These are phyloP conservation scores for Xylaria bambusicola DNA, from an alignment of 495 filamentous ascomycete genomes.

Conservation along the genomic window DNA sequence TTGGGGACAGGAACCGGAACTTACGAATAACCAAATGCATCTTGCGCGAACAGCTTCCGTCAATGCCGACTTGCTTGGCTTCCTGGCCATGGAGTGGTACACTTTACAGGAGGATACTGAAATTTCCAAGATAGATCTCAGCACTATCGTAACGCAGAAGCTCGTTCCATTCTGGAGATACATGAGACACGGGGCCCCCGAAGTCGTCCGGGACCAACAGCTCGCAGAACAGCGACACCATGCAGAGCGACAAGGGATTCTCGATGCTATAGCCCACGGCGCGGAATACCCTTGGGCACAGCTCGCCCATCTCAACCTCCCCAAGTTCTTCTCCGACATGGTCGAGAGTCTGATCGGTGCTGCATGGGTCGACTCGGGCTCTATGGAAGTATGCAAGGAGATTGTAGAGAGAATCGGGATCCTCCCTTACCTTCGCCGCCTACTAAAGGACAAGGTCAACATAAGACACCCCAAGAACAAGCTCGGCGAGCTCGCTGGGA, in stretches of 20 bases:
- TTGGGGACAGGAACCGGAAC: constrained; percentile 36
- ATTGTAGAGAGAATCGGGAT: constrained; percentile 69
- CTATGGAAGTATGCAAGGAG: constrained; percentile 53
- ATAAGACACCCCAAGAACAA: constrained; percentile 75
- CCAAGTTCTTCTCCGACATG: constrained; percentile 86
- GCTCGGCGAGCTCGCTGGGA: constrained; percentile 56
- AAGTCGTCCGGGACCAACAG: constrained; percentile 45
- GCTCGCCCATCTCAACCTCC: constrained; percentile 64
- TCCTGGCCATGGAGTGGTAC: constrained; percentile 65
- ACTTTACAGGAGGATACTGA: constrained; percentile 36
- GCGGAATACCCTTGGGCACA: constrained; percentile 71
- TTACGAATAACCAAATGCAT: constrained; percentile 72
- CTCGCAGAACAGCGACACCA: constrained; percentile 51
- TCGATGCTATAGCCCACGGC: constrained; percentile 47
- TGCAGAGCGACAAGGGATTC: constrained; percentile 52
- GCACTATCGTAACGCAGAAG: constrained; percentile 21
- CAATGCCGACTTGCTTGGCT: constrained; percentile 87
- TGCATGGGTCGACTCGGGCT: constrained; percentile 79
- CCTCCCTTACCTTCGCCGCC: constrained; percentile 58
- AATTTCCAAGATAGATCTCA: constrained; percentile 17
- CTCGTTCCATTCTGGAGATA: constrained; percentile 64
- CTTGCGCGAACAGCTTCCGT: constrained; percentile 72
- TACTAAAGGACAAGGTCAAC: constrained; percentile 61
- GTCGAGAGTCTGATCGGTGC: constrained; percentile 82
- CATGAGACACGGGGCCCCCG: constrained; percentile 58